phyloP scores from a whole-genome alignment of 2,329 filamentous ascomycete species.

The Pyrenophora graminea region DNA sequence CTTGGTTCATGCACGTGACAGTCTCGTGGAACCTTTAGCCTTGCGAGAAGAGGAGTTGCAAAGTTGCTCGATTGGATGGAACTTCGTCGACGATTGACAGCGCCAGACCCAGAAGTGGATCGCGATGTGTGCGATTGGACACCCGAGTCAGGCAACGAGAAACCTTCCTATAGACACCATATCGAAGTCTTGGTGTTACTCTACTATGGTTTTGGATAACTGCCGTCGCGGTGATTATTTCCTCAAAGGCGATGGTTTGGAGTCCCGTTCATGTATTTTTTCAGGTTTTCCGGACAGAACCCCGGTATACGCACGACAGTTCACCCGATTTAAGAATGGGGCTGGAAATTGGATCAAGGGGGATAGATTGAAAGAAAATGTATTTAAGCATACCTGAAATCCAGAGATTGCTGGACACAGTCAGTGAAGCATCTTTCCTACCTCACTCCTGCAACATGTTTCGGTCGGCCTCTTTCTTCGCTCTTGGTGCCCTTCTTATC shows the following conservation, averaged over 20 bases:
- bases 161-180: not conserved
- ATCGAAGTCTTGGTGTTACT: not conserved
- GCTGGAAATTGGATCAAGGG: not conserved
- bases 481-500: conserved; percentile 12
- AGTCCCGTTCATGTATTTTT: too few species aligned
- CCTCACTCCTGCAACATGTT: conserved; percentile 8
- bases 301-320: conserved; percentile 1
- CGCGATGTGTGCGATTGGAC: not conserved
- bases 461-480: conserved; percentile 12
- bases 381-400: conserved; percentile 2
- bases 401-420: not conserved
- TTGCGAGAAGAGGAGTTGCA: not conserved
- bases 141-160: not conserved
- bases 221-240: too few species aligned
- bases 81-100: too few species aligned
- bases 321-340: not conserved
- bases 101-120: too few species aligned
- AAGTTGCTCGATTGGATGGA: too few species aligned
- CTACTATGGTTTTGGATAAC: too few species aligned
- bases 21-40: not conserved
- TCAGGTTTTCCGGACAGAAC: too few species aligned
- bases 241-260: too few species aligned
- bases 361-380: not conserved
- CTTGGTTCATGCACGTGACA: not conserved
- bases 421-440: not conserved